Conservation (phyloP, 2,329 filamentous ascomycete genomes). For the Diaporthe sp. region DNA sequence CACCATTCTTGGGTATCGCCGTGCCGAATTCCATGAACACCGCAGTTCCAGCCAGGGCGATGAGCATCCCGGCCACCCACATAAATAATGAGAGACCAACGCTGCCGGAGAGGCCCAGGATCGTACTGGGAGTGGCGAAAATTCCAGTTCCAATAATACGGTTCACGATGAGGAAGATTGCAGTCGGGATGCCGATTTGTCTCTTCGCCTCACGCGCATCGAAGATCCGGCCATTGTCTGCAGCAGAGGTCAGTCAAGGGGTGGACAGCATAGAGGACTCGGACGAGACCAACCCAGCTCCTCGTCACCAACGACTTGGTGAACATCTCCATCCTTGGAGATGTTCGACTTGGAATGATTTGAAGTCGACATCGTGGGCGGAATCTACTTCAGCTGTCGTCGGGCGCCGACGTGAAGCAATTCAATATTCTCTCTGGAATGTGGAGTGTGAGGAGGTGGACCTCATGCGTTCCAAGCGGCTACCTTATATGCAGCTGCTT, state of each 20-base stretch:
- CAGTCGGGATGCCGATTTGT: constrained; percentile 65
- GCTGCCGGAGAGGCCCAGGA: constrained; percentile 74
- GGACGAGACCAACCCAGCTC: neutral
- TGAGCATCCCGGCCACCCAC: constrained; percentile 71
- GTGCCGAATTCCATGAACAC: constrained; percentile 75
- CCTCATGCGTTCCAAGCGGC: constrained; percentile 6
- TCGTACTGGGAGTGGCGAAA: constrained; percentile 76
- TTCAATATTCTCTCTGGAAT: neutral
- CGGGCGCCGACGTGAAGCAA: neutral
- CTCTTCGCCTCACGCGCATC: constrained; percentile 56
- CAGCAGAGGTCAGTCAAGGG: neutral
- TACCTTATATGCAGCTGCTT: constrained; percentile 18
- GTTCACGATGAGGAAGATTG: constrained; percentile 57
- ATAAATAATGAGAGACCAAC: constrained; percentile 70
- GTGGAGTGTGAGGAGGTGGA: neutral
- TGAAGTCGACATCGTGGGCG: neutral
- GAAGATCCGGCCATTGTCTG: neutral
- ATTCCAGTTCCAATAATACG: constrained; percentile 74
- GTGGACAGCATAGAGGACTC: neutral
- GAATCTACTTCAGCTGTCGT: neutral
- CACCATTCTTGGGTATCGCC: constrained; percentile 77
- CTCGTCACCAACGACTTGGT: neutral
- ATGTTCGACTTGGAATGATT: constrained; percentile 5
- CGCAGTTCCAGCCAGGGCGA: constrained; percentile 70
- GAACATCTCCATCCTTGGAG: constrained; percentile 16